These are phyloP conservation scores for Hysterium pulicare DNA, from an alignment of 2,329 filamentous ascomycete genomes.

Conservation along the genomic window DNA sequence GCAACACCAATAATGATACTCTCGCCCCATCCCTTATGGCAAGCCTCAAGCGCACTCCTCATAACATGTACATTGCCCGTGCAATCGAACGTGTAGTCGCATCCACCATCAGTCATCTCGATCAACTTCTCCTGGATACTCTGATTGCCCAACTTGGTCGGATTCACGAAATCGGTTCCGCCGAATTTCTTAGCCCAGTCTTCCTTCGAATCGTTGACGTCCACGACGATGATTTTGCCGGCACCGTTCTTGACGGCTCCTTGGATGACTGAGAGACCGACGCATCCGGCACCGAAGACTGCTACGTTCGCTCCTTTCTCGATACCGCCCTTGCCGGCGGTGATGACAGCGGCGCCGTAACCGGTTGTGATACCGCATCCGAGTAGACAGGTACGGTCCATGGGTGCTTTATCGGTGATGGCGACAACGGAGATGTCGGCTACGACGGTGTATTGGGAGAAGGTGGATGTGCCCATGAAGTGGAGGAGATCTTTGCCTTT, in stretches of 20 bases:
- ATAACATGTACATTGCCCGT: conserved; percentile 96
- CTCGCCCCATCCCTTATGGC: conserved; percentile 99
- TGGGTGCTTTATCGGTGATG: conserved; percentile 83
- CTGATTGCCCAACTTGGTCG: conserved; percentile 62
- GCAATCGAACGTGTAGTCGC: conserved; percentile 99
- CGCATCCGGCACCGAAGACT: conserved; percentile 92
- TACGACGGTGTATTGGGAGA: conserved; percentile 98
- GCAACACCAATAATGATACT: conserved; percentile 97
- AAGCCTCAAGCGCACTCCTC: conserved; percentile 92
- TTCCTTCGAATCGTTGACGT: conserved; percentile 87
- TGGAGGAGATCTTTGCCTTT: conserved; percentile 94
- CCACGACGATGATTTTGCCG: conserved; percentile 70
- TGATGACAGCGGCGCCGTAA: conserved; percentile 92
- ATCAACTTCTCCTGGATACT: conserved; percentile 88
- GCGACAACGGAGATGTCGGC: conserved; percentile 97
- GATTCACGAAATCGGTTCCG: conserved; percentile 96
- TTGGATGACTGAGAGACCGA: conserved; percentile 92
- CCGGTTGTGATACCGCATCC: conserved; percentile 98
- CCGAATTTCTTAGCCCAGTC: conserved; percentile 92
- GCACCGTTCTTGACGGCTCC: conserved; percentile 84
- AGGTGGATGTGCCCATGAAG: conserved; percentile 99
- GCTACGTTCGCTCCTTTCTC: conserved; percentile 88
- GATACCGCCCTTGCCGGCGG: conserved; percentile 65
- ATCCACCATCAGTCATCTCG: conserved; percentile 96
- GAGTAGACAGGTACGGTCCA: conserved; percentile 93